phyloP scores from a whole-genome alignment of 2,329 filamentous ascomycete genomes.

The Septoria petroselini region DNA sequence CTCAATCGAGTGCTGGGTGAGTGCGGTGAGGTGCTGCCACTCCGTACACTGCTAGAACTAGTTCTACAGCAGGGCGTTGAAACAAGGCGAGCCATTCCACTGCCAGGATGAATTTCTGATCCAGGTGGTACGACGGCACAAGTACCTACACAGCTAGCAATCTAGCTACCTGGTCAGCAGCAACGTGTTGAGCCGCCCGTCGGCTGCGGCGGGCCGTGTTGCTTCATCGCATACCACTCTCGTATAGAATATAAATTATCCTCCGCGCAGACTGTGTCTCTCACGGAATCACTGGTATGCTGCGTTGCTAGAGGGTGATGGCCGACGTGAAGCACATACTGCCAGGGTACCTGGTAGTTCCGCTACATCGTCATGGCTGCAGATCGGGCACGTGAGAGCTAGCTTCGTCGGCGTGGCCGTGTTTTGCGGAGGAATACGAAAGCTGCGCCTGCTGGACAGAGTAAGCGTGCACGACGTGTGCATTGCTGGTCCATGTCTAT shows the following conservation, averaged over 20 bases:
- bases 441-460: not conserved
- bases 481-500: no score
- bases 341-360: no score
- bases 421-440: slow-evolving; percentile 6
- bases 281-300: not conserved
- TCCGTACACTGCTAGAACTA: not conserved
- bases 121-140: slow-evolving; percentile 6
- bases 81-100: slow-evolving; percentile 12
- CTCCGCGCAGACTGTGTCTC: no score
- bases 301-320: not conserved
- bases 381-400: slow-evolving; percentile 16
- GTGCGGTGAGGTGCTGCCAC: not conserved
- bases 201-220: slow-evolving; percentile 5
- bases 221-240: not conserved
- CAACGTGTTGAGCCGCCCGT: slow-evolving; percentile 1
- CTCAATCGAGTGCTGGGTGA: not conserved
- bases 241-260: no score
- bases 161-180: not conserved
- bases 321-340: no score
- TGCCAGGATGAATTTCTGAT: not conserved
- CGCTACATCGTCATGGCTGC: slow-evolving; percentile 1
- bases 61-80: slow-evolving; percentile 11
- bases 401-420: slow-evolving; percentile 8
- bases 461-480: not conserved
- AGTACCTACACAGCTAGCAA: not conserved